Evolutionary conservation across 2,329 filamentous ascomycete genomes (phyloP).

Genomic region (Pestalotiopsis sp.): DNA sequence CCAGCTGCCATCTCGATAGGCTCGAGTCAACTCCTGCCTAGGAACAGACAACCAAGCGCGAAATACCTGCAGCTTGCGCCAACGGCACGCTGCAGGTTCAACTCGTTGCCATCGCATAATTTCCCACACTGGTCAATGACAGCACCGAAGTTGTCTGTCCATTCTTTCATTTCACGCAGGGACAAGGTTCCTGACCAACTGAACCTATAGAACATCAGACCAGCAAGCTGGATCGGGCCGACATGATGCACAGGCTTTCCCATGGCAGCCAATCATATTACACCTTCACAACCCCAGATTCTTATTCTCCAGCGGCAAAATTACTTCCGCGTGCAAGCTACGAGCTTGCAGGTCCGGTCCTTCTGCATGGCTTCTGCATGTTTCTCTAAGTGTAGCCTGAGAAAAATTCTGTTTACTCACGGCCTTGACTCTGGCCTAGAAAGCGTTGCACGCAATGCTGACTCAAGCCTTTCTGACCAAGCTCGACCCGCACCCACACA

Average conservation of each 20-base stretch:
- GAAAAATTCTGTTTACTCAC: neutral
- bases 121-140: constrained; percentile 2
- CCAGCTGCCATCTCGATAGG: neutral
- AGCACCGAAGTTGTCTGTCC: neutral
- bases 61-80: neutral
- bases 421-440: neutral
- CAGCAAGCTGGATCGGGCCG: constrained; percentile 5
- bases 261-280: neutral
- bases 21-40: neutral
- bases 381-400: neutral
- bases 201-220: neutral
- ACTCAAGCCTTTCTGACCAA: constrained; percentile 2
- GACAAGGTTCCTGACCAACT: neutral
- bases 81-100: neutral
- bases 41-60: neutral
- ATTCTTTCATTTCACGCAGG: constrained; percentile 1
- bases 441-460: constrained; percentile 1
- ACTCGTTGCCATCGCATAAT: constrained; percentile 1
- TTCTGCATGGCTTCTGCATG: neutral
- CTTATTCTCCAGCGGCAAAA: constrained; percentile 7
- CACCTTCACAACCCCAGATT: constrained; percentile 10
- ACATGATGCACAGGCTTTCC: neutral
- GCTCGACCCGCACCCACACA: neutral
- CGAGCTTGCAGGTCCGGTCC: neutral
- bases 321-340: constrained; percentile 1